phyloP scores from a whole-genome alignment of 495 filamentous ascomycete species.

The Podospora anserina region DNA sequence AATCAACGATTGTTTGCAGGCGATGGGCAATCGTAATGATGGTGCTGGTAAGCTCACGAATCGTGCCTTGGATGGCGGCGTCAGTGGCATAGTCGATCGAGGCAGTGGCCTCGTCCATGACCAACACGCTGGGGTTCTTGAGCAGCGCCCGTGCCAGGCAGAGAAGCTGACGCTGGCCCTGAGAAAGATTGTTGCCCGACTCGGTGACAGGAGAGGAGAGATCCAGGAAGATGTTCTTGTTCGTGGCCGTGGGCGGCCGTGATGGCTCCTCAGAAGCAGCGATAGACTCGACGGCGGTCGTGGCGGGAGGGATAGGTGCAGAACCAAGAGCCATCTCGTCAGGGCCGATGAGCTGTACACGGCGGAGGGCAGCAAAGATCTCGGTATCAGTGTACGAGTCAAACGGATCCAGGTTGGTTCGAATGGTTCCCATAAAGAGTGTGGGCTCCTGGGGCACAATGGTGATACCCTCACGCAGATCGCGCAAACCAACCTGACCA shows the following conservation, averaged over 20 bases:
- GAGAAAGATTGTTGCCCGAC: conserved; percentile 92
- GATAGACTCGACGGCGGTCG: conserved; percentile 17
- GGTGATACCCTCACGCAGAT: conserved; percentile 89
- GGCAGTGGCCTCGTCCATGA: conserved; percentile 99
- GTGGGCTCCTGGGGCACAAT: conserved; percentile 99
- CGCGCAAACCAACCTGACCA: conserved; percentile 79
- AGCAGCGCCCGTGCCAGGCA: conserved; percentile 93
- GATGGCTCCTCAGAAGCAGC: conserved; percentile 22
- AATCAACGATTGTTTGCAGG: conserved; percentile 93
- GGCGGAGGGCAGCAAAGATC: conserved; percentile 79
- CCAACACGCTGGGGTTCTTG: conserved; percentile 83
- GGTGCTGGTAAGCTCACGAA: conserved; percentile 85
- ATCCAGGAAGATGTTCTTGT: conserved; percentile 94
- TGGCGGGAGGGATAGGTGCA: conserved; percentile 18
- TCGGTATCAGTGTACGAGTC: conserved; percentile 85
- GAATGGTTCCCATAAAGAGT: conserved; percentile 91
- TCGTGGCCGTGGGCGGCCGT: conserved; percentile 50
- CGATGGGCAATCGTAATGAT: conserved; percentile 99
- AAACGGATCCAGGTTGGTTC: conserved; percentile 95
- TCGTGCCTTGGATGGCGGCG: conserved; percentile 90
- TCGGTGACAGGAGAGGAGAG: conserved; percentile 82
- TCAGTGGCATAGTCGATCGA: conserved; percentile 98
- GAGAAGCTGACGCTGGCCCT: conserved; percentile 92
- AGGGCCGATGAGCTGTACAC: conserved; percentile 83
- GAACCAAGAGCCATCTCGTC: conserved; percentile 37